Evolutionary conservation across 345 rosid genomes (phyloP), one percentile per base, ranked within the genome.

Genomic region (Gossypium herbaceum): DNA sequence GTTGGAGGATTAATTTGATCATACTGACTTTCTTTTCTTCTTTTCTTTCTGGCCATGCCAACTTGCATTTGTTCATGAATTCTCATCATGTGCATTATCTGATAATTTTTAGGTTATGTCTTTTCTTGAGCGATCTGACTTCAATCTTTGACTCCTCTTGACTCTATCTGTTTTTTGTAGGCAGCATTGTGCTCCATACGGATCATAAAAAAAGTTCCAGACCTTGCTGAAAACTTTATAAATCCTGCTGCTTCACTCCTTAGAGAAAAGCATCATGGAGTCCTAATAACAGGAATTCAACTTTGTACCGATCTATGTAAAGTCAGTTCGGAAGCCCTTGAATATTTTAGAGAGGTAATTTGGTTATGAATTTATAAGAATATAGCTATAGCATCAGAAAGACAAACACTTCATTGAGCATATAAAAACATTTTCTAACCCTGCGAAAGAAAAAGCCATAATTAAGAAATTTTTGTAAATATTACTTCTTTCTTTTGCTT

Each of bases 231-330:
- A 83, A 96, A 93, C 88, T 96, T 96, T 86, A 82, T 93, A 77
- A 96, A 92, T 66, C 88, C 97, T 81, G 89, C 94, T 74, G 85
- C 97, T 75, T 77, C 94, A 15, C 88, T 96, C 62, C 97, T 96
- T 75, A 92, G 86, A 87, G 99, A 93, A 88, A 96, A 96, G 77
- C 99, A 96, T 84, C 99, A 96, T 83, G 99, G 99, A 77, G 98
- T 92, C 80, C 80, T 93, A 81, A 89, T 93, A 81, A 91, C 98
- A 52, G 98, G 97, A 80, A 82, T 96, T 86, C 98, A 96, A 82
- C 97, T 96, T 71, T 93, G 98, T 82, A 85, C 88, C 76, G 98
- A 96, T 81, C 83, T 96, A 76, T 92, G 99, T 84, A 88, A 82
- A 88, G 83, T 87, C 88, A 93, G 90, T 80, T 81, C 89, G 20